Evolutionary conservation across 2,329 filamentous ascomycete genomes (phyloP).

Genomic region (Monosporascus sp.): DNA sequence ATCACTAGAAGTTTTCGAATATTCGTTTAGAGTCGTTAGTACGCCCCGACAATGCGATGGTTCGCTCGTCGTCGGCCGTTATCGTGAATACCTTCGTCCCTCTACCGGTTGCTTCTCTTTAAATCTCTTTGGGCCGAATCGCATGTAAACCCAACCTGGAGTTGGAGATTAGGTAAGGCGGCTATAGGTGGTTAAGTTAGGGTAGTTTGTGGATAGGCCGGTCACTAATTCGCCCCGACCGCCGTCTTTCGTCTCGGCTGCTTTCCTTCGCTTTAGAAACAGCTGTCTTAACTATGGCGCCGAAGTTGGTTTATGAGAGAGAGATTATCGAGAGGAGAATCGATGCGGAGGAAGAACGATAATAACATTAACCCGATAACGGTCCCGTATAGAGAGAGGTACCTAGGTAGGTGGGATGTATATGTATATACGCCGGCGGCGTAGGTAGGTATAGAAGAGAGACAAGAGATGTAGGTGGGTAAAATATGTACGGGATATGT

Average conservation of each 20-base stretch:
- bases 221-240: not conserved
- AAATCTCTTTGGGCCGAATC: no score
- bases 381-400: not conserved
- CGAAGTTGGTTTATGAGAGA: no score
- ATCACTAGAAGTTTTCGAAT: conserved; percentile 13
- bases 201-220: not conserved
- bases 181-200: not conserved
- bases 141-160: no score
- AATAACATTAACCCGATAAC: not conserved
- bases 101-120: no score
- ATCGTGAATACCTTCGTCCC: no score
- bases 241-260: not conserved
- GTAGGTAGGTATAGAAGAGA: not conserved
- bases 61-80: conserved; percentile 5
- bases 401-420: no score
- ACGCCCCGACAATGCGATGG: conserved; percentile 4
- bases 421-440: no score
- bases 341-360: not conserved
- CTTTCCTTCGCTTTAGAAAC: not conserved
- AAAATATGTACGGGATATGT: not conserved
- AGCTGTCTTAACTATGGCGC: not conserved
- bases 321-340: not conserved
- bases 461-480: not conserved
- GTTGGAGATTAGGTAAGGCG: no score
- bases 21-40: not conserved